phyloP scores from a whole-genome alignment of 306 rosid genomes.

The Inga oerstediana region DNA sequence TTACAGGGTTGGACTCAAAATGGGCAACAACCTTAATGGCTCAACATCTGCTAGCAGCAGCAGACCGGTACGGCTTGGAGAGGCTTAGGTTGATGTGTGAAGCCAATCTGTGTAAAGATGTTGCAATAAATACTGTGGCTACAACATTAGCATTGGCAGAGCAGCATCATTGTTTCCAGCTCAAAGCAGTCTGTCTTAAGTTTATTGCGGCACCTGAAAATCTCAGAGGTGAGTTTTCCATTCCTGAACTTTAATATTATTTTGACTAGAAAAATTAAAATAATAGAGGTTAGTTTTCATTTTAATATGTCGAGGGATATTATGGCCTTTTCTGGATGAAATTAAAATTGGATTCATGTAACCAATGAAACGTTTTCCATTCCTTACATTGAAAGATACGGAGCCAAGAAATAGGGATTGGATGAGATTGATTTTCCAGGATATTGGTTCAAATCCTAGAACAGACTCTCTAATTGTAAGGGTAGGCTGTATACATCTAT shows the following conservation, averaged over 20 bases:
- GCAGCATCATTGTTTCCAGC: constrained; percentile 88
- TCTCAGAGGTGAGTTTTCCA: constrained; percentile 60
- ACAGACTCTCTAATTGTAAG: no score
- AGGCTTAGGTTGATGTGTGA: constrained; percentile 76
- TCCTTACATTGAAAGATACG: neutral
- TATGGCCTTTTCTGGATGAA: no score
- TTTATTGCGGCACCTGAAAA: constrained; percentile 80
- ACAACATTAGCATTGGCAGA: constrained; percentile 89
- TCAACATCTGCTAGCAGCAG: constrained; percentile 92
- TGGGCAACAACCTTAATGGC: constrained; percentile 78
- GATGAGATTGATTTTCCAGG: neutral
- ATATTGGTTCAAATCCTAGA: no score
- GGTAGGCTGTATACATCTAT: no score
- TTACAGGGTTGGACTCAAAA: constrained; percentile 66
- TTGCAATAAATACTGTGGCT: constrained; percentile 81
- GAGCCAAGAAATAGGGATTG: neutral
- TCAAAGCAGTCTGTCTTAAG: constrained; percentile 84
- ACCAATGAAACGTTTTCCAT: neutral
- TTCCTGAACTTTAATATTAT: constrained; percentile 12
- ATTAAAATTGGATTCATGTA: no score
- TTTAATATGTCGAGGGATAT: no score
- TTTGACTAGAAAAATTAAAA: neutral
- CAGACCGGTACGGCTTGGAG: constrained; percentile 79
- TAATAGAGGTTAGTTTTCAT: no score
- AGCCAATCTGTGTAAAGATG: constrained; percentile 68